A percentile compares a stretch with the other conserved stretches of the same genome.
These are phyloP conservation scores for Hypoxylon sp. DNA, from an alignment of 2,329 filamentous ascomycete genomes.

Conservation along the genomic window DNA sequence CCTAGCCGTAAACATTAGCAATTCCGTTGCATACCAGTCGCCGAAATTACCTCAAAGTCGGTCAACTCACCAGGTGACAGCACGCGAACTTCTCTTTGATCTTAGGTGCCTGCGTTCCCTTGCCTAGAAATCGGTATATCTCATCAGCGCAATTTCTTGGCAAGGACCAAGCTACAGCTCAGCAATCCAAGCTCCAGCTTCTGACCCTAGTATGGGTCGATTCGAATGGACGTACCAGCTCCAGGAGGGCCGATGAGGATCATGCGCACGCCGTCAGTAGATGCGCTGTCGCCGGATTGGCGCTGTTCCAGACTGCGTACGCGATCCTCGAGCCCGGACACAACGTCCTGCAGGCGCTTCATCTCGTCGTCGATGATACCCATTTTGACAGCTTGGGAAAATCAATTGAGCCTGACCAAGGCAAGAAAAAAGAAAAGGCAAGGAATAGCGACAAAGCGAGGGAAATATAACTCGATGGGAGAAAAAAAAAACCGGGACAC, in stretches of 20 bases:
- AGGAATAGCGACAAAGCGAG: constrained; percentile 24
- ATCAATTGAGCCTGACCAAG: constrained; percentile 46
- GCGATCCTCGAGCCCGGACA: constrained; percentile 85
- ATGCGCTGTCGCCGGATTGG: constrained; percentile 68
- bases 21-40: constrained; percentile 4
- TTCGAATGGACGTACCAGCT: constrained; percentile 76
- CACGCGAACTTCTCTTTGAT: constrained; percentile 98
- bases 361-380: constrained; percentile 88
- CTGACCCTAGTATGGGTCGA: not conserved
- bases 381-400: constrained; percentile 68
- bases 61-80: constrained; percentile 86
- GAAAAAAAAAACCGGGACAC: constrained; percentile 21
- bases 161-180: constrained; percentile 16
- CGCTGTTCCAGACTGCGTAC: constrained; percentile 86
- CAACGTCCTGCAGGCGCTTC: constrained; percentile 84
- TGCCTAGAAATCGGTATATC: constrained; percentile 69
- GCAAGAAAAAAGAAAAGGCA: constrained; percentile 33
- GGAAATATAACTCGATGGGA: constrained; percentile 38
- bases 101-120: constrained; percentile 97
- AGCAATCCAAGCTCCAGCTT: constrained; percentile 3
- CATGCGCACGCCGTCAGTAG: constrained; percentile 83
- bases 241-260: constrained; percentile 97
- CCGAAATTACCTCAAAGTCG: constrained; percentile 30
- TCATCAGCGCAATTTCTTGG: constrained; percentile 38
- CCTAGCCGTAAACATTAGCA: constrained; percentile 64